Evolutionary conservation across 2,329 filamentous ascomycete species (phyloP), one percentile per base, ranked within the genome.

Genomic region (Exophiala spinifera): DNA sequence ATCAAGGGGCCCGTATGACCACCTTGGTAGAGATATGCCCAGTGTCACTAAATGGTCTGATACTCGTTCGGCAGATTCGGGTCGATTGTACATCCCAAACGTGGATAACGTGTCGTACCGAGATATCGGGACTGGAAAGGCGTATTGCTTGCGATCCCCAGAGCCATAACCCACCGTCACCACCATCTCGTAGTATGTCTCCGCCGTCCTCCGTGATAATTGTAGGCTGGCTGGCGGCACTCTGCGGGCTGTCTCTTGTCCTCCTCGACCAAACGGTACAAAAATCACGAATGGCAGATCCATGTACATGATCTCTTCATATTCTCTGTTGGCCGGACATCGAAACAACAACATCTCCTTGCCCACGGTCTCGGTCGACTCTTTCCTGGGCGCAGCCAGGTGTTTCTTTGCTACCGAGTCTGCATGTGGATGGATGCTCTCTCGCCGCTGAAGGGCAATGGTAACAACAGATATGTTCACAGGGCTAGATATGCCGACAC

Each of bases 71-170:
- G 90, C 89, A 55, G 87, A 88, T 71, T 96, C 92, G 14, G 91
- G 92, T 51, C 91, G 87, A 74, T 97, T 97, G 77, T 97, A 99
- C 94, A 97, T 97, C 72, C 94, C 94, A 74, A 99, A 99, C 1
- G 94, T 97, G 39, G 91, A 96, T 46, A 99, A 78, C 1, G 92
- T 99, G 71, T 99, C 94, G 75, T 97, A 99, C 68, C 94, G 82
- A 63, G 89, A 85, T 64, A 99, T 83, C 1, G 92, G 92, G 36
- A 97, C 88, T 1, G 94, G 89, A 64, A 96, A 96, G 3, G 85
- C 79, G 72, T 95, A 94, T 73, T 95, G 95, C 72, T 89, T 90
- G 73, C 96, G 90, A 58, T 89, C 84, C 64, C 84, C 84, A 64
- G 87, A 86, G 2, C 91, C 90, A 72, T 97, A 92, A 68, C 97